Evolutionary conservation across 2,329 filamentous ascomycete species (phyloP).

Genomic region (Byssothecium circinans): DNA sequence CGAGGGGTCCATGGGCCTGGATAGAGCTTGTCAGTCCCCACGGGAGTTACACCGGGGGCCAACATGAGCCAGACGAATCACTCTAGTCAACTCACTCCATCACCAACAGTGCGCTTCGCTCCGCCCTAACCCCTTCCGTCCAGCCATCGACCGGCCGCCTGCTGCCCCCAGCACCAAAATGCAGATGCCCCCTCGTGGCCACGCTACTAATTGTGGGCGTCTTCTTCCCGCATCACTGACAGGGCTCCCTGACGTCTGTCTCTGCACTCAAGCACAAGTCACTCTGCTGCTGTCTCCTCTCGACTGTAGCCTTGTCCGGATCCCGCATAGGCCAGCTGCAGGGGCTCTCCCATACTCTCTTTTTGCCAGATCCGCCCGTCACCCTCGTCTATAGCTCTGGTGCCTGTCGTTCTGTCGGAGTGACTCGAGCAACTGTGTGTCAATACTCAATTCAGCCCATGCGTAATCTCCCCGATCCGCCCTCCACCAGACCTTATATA

Average conservation of each 20-base stretch:
- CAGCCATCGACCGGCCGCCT: constrained; percentile 38
- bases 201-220: constrained; percentile 41
- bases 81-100: constrained; percentile 24
- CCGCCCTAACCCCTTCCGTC: constrained; percentile 22
- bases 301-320: constrained; percentile 40
- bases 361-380: constrained; percentile 38
- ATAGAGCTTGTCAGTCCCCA: constrained; percentile 34
- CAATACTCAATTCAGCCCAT: constrained; percentile 34
- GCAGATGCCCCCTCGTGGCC: constrained; percentile 26
- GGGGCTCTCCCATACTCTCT: constrained; percentile 24
- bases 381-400: constrained; percentile 32
- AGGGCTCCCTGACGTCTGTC: constrained; percentile 33
- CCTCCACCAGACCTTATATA: constrained; percentile 37
- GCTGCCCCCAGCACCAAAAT: constrained; percentile 10
- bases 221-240: constrained; percentile 27
- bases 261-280: constrained; percentile 41
- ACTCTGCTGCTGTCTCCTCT: constrained; percentile 34
- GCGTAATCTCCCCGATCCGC: constrained; percentile 35
- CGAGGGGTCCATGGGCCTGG: constrained; percentile 32
- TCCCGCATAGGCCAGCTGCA: constrained; percentile 40
- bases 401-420: constrained; percentile 27
- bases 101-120: not conserved
- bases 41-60: constrained; percentile 42
- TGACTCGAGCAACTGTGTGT: constrained; percentile 23
- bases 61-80: constrained; percentile 39